Conservation (phyloP, 208 protist species). For the Acanthamoeba sp. region DNA sequence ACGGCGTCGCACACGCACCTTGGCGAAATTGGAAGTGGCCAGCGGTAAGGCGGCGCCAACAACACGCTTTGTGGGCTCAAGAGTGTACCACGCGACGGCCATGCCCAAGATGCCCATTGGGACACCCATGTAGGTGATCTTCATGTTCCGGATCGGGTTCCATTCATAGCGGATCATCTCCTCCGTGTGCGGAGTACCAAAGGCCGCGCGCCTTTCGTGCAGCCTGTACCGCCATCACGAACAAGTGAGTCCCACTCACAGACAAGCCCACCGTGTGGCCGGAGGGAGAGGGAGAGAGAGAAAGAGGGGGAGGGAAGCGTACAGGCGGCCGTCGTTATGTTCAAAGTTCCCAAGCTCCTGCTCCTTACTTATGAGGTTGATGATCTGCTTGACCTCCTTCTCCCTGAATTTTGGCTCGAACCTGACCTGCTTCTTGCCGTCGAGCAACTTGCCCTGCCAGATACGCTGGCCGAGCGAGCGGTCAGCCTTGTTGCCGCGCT, state of each 20-base stretch:
- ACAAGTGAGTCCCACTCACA: not conserved
- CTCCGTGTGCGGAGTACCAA: slow-evolving; percentile 20
- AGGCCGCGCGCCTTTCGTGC: not conserved
- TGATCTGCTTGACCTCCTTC: slow-evolving; percentile 53
- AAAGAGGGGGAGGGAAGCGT: not conserved
- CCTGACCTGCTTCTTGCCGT: slow-evolving; percentile 7
- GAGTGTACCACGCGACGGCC: slow-evolving; percentile 12
- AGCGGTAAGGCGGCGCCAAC: too few relatives aligned
- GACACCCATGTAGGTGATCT: slow-evolving; percentile 66
- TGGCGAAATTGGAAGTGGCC: not conserved
- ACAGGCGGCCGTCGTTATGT: not conserved
- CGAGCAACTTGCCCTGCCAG: not conserved
- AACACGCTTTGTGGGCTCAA: not conserved
- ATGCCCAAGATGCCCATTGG: slow-evolving; percentile 37
- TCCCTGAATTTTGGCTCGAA: slow-evolving; percentile 58
- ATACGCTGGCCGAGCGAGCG: not conserved
- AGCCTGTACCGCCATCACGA: not conserved
- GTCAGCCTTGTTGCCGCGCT: not conserved
- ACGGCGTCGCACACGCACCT: not conserved
- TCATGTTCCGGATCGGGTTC: slow-evolving; percentile 70
- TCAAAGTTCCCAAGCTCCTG: not conserved
- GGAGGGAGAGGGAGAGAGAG: not conserved
- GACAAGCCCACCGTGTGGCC: not conserved
- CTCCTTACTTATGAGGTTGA: not conserved
- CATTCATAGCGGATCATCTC: slow-evolving; percentile 69